Conservation (phyloP, 176 grass and related monocot species). For the Chloris gayana region DNA sequence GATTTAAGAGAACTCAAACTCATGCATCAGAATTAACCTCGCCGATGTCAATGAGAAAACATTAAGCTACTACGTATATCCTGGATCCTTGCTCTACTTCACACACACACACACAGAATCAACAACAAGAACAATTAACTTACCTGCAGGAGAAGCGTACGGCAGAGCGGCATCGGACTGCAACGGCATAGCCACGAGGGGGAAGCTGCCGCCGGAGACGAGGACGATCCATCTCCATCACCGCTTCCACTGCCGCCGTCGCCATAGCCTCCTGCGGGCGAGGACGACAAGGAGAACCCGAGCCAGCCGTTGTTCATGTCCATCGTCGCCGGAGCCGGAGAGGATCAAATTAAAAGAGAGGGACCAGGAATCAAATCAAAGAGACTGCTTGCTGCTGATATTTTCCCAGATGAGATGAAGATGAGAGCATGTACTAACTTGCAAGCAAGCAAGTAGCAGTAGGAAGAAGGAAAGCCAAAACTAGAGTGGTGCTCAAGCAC, state of each 20-base stretch:
- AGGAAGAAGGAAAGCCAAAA: not conserved
- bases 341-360: not conserved
- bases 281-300: constrained; percentile 66
- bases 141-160: constrained; percentile 20
- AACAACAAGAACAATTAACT: too few species aligned
- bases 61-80: not conserved
- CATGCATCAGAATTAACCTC: not conserved
- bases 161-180: constrained; percentile 45
- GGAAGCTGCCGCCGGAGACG: constrained; percentile 31
- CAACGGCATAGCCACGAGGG: constrained; percentile 42
- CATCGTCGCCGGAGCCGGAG: constrained; percentile 27
- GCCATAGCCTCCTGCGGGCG: constrained; percentile 24
- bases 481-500: constrained; percentile 27
- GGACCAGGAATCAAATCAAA: constrained; percentile 30
- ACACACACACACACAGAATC: too few species aligned
- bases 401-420: too few species aligned
- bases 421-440: constrained; percentile 29
- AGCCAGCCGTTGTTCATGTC: constrained; percentile 78
- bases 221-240: constrained; percentile 40
- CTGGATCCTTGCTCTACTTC: not conserved
- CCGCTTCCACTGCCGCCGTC: constrained; percentile 27
- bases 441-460: constrained; percentile 35
- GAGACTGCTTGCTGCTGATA: not conserved
- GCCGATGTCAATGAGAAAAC: not conserved
- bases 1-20: not conserved